Conservation (phyloP, 2,329 filamentous ascomycete species). For the Pyrenophora teres region DNA sequence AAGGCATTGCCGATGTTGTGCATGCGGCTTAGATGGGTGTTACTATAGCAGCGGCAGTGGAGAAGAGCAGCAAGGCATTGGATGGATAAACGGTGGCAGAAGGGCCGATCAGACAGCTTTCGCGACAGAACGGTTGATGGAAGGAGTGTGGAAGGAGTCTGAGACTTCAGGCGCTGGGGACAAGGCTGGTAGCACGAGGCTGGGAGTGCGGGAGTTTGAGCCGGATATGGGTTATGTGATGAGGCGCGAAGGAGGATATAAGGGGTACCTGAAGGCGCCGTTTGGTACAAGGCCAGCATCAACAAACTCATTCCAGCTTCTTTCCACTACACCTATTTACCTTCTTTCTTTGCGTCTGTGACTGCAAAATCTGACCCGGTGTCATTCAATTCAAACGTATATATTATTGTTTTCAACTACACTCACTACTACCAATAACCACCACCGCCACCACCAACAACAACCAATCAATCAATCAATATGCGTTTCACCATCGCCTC, state of each 20-base stretch:
- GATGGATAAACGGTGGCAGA: no score
- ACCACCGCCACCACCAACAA: not conserved
- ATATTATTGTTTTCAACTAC: slow-evolving; percentile 9
- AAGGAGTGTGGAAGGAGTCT: no score
- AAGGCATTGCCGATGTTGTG: no score
- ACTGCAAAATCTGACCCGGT: slow-evolving; percentile 36
- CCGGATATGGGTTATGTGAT: no score
- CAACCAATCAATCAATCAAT: slow-evolving; percentile 6
- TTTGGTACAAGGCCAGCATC: not conserved
- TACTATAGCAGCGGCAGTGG: no score
- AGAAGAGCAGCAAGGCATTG: no score
- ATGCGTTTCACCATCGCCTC: slow-evolving; percentile 28
- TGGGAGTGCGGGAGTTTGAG: no score
- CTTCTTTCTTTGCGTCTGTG: slow-evolving; percentile 32
- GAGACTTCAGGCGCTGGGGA: no score
- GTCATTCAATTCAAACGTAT: slow-evolving; percentile 30
- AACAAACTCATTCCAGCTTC: slow-evolving; percentile 8
- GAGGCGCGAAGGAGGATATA: not conserved
- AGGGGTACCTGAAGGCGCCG: not conserved
- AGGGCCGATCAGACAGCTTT: no score
- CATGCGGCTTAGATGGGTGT: no score
- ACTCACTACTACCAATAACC: not conserved
- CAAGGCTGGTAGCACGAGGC: no score
- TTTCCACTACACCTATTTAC: slow-evolving; percentile 7
- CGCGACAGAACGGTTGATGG: no score